Base-by-base conservation (phyloP, 371 early-diverging fungal genomes). In the Zancudomyces culisetae region DNA sequence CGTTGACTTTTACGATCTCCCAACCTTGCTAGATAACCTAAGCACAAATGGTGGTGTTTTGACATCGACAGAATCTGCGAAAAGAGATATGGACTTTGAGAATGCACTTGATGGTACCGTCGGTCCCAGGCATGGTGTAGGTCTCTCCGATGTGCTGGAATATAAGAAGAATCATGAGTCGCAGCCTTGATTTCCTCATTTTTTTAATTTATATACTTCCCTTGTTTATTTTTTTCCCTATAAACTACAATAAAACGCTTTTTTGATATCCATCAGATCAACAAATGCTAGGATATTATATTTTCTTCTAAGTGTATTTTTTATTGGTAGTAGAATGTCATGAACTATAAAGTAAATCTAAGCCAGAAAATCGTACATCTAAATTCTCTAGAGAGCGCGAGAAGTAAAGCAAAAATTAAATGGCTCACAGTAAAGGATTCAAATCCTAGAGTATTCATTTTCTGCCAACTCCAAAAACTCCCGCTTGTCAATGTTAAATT, bases 91-190 rank as follows among this genome's bases (percentile, higher is more conserved):
- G 8, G 53, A 67, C 47, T 54, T 67, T 28, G 49, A 50, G 49
- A 61, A 67, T 52, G 54, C 52, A 12, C 55, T 67, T 41, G 55
- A 60, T 53, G 69, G 69, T 24, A 63, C 68, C 18, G 43, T 55
- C 1, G 68, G 68, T 4, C 2, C 2, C 19, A 23, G 30, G 18
- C 20, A 29, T 18, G 19, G 23, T 13, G 20, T 49, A 12, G 50
- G 50, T 13, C 12, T 49, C 3, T 28, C 28, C 2, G 28, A 30
- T n/a, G 40, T 49, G 3, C 26, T 49, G 13, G 50, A 49, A 28
- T 49, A 30, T 6, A 4, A 27, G 15, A 10, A 10, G 15, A 35
- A 35, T 6, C 35, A 35, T 15, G 15, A 35, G 35, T 35, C 35
- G n/a, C n/a, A n/a, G n/a, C n/a, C n/a, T n/a, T n/a, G n/a, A n/a